phyloP scores from a whole-genome alignment of 2,329 filamentous ascomycete species.

The Diplocarpon rosae region DNA sequence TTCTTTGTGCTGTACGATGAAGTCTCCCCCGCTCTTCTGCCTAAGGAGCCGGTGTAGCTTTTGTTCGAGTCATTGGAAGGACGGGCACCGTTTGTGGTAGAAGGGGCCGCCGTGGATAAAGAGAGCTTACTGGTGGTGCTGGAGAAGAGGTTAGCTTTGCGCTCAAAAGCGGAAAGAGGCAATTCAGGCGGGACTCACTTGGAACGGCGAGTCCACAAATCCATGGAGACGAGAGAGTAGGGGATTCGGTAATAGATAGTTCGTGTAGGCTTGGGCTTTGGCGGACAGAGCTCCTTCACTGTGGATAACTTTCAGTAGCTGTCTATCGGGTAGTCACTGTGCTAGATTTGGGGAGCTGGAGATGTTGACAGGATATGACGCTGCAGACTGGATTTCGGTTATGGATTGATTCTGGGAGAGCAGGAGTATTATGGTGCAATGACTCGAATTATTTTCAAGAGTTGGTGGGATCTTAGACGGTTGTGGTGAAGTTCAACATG shows the following conservation, averaged over 20 bases:
- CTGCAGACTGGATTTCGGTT: neutral
- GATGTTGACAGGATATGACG: neutral
- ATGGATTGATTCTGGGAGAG: neutral
- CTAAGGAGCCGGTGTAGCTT: constrained; percentile 47
- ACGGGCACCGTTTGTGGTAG: constrained; percentile 30
- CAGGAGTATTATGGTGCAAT: constrained; percentile 12
- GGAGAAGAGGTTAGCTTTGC: constrained; percentile 16
- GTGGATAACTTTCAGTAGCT: constrained; percentile 11
- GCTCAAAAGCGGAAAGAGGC: constrained; percentile 4
- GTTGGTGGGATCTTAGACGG: no score
- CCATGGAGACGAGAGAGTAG: constrained; percentile 20
- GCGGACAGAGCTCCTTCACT: constrained; percentile 10
- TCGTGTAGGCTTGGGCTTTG: constrained; percentile 11
- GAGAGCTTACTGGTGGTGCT: constrained; percentile 65
- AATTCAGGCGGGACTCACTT: constrained; percentile 43
- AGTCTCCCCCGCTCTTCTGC: constrained; percentile 64
- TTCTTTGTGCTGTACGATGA: constrained; percentile 66
- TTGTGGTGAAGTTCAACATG: no score
- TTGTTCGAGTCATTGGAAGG: constrained; percentile 32
- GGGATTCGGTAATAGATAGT: neutral
- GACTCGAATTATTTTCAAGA: neutral
- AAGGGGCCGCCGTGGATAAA: constrained; percentile 40
- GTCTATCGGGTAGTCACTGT: constrained; percentile 10
- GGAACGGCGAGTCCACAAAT: constrained; percentile 68
- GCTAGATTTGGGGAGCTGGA: constrained; percentile 3